Percentiles rank a stretch among this genome's conserved stretches.
Evolutionary conservation across 2,329 filamentous ascomycete species (phyloP).

Genomic region (Fonsecaea nubica): DNA sequence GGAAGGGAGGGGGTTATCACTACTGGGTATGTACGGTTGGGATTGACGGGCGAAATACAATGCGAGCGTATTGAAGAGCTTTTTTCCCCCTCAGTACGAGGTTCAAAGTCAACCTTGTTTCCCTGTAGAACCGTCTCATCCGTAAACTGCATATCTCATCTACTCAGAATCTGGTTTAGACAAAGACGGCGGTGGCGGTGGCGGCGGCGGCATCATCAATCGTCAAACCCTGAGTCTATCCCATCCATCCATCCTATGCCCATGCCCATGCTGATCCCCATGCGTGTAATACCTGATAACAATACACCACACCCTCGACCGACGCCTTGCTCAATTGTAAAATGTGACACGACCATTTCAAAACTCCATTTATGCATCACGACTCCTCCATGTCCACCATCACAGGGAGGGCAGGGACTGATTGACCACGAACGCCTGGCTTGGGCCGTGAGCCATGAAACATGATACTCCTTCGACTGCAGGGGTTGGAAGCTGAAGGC

Average conservation of each 20-base stretch:
- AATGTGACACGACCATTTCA: background rate
- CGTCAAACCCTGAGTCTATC: background rate
- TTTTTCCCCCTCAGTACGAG: background rate
- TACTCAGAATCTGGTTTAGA: background rate
- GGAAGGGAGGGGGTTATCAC: background rate
- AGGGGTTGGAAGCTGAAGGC: background rate
- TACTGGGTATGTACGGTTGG: background rate
- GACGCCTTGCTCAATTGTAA: background rate
- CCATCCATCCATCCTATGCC: no score
- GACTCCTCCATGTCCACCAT: background rate
- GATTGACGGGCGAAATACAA: background rate
- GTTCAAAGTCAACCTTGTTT: constrained; percentile 5
- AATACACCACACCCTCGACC: background rate
- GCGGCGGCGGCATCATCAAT: background rate
- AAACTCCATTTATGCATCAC: background rate
- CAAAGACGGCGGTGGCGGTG: background rate
- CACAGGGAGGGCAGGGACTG: no score
- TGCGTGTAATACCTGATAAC: no score
- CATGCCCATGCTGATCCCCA: background rate
- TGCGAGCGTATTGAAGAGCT: background rate
- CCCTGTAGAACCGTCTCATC: background rate
- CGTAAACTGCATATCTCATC: background rate
- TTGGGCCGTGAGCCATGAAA: no score
- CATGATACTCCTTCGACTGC: no score
- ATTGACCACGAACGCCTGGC: no score